Evolutionary conservation across 345 rosid species (phyloP), one percentile per base, ranked within the genome.

Genomic region (Melastoma malabathricum): DNA sequence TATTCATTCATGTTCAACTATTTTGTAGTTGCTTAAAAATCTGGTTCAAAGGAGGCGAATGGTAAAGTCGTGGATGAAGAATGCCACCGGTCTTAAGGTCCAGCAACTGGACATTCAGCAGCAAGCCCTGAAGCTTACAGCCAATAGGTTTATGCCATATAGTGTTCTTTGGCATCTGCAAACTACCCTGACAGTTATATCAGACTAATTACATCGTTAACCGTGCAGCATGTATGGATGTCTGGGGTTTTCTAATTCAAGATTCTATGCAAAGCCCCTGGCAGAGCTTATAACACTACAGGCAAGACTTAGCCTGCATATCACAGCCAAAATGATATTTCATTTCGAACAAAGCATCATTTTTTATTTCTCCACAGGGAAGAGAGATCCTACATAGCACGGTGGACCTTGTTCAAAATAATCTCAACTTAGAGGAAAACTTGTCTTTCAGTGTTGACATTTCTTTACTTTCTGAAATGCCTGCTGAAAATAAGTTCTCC

Each of bases 231-330:
- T 92, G 94, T 92, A 92, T 70, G 98, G 98, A 75, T 92, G 95
- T 75, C 93, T 92, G 68, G 98, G 98, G 54, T 92, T 87, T 73
- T 78, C 95, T 58, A 84, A 92, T 68, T 92, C 98, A 52, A 80
- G 98, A 77, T 92, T 92, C 71, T 92, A 92, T 50, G 98, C 98
- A 54, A 87, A 87, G 73, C 95, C 94, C 74, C 79, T 92, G 53
- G 98, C 98, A 39, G 98, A 92, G 74, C 87, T 92, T 61, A 81
- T 87, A 56, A 92, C 98, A 12, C 75, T 76, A 66, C 95, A 84
- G 65, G 98, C 81, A 76, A 66, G 74, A 67, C 31, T 27, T 27
- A 27, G 31, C 31, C 6, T 27, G 31, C 3, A 27, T 27, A 27
- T 27, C 6, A 27, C 6, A 27, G 31, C 31, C 31, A 27, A 3